Base-by-base conservation (phyloP, 2,329 filamentous ascomycete genomes). In the Botryosphaeria agaves region DNA sequence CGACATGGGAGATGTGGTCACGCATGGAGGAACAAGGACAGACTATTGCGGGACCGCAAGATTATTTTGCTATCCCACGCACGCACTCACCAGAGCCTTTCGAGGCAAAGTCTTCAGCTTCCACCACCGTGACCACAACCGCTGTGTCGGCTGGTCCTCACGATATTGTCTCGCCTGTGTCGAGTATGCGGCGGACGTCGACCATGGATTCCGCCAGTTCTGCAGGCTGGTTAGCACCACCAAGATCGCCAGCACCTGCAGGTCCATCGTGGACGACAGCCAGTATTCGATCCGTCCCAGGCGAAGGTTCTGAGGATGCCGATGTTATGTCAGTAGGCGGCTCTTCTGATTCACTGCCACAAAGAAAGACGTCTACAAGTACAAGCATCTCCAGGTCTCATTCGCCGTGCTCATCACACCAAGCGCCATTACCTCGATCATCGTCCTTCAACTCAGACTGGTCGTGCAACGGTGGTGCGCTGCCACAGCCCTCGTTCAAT, bases 381-480 rank as follows among this genome's bases (percentile, higher is more conserved):
- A 85, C 69, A 39, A 67, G 61, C 28, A 52, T 72, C 18, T 76
- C 71, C 3, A 52, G 64, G 37, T 61, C 69, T 5, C 62, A 69
- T 29, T 75, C 73, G 14, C 72, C 73, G 28, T 61, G 70, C 37
- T 77, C 78, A 15, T 75, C 76, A 2, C 66, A 62, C 30, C 53
- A 67, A 34, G 63, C 68, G 11, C 62, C 71, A 17, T 69, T 76
- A 42, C 69, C 73, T 34, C 69, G 84, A 44, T 92, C 85, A 1
- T 83, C 84, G 2, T 95, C 89, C 0, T 66, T 82, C 21, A 75
- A 74, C 36, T 95, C 87, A 1, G 82, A 93, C 37, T 69, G 71
- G 30, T 92, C 84, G 2, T 65, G 66, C 26, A 66, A 57, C 28
- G 63, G 68, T 8, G 56, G 53, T 19, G 35, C 45, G 18, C 54